Conservation (phyloP, 345 rosid species). For the Eucalyptus erythrocorys region DNA sequence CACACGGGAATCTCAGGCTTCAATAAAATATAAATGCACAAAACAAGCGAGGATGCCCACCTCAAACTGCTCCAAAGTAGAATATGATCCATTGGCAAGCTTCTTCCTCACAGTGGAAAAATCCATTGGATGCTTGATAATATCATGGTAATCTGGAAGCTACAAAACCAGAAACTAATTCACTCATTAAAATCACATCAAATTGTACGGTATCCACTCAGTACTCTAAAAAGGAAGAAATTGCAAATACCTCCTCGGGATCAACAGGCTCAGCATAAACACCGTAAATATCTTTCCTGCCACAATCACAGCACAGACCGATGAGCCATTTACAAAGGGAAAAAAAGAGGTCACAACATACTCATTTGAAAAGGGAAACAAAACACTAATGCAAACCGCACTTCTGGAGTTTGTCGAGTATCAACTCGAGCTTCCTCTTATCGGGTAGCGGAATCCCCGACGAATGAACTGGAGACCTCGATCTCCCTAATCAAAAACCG, state of each 20-base stretch:
- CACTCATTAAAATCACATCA: background rate
- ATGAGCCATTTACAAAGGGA: background rate
- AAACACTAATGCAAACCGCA: conserved; percentile 10
- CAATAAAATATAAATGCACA: background rate
- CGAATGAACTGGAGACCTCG: conserved; percentile 38
- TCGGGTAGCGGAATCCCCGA: conserved; percentile 50
- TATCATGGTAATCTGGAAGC: conserved; percentile 84
- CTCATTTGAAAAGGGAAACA: background rate
- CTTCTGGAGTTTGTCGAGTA: conserved; percentile 94
- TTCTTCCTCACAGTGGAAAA: conserved; percentile 74
- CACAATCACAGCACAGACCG: background rate
- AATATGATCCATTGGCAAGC: conserved; percentile 58
- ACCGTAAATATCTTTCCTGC: conserved; percentile 95
- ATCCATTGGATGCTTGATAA: conserved; percentile 81
- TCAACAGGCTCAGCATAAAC: conserved; percentile 94
- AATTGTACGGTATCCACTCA: background rate
- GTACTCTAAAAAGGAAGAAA: background rate
- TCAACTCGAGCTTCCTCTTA: conserved; percentile 61
- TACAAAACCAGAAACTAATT: conserved; percentile 11
- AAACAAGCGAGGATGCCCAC: conserved; percentile 11
- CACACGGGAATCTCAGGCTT: background rate
- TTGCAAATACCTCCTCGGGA: conserved; percentile 66
- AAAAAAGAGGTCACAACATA: background rate
- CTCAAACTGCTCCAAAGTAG: conserved; percentile 63
- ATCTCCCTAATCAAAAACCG: background rate